These are phyloP conservation scores for Microbotryum lychnidis-dioicae DNA, from an alignment of 1,284 basidiomycete genomes.

Conservation along the genomic window DNA sequence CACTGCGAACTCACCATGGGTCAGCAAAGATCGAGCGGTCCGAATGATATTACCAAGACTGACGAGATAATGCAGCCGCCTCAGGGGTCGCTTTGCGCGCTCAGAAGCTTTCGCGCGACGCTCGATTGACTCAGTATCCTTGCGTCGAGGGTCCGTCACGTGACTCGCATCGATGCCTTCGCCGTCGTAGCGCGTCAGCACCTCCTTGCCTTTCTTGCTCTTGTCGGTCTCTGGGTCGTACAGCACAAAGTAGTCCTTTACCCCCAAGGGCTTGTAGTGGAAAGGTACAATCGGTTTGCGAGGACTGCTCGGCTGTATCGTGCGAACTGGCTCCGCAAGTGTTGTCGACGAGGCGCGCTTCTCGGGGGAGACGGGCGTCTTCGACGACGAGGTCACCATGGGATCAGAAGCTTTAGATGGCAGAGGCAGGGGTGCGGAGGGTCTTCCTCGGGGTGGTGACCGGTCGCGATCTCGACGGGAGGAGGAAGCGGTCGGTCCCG, in stretches of 20 bases:
- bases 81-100: too few species aligned
- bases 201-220: slow-evolving; percentile 39
- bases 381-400: too few species aligned
- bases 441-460: too few species aligned
- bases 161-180: slow-evolving; percentile 8
- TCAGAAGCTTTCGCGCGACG: not conserved
- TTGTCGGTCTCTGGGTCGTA: slow-evolving; percentile 55
- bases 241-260: slow-evolving; percentile 50
- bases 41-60: not conserved
- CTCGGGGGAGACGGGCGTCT: too few species aligned
- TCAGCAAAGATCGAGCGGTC: not conserved
- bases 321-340: too few species aligned
- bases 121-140: not conserved
- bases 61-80: not conserved
- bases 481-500: too few species aligned
- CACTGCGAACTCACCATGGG: slow-evolving; percentile 46
- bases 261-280: slow-evolving; percentile 46
- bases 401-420: too few species aligned
- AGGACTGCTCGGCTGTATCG: too few species aligned
- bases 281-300: slow-evolving; percentile 9
- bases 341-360: too few species aligned
- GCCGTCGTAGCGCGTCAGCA: slow-evolving; percentile 31
- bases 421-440: too few species aligned
- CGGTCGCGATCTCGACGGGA: too few species aligned
- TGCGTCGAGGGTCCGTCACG: slow-evolving; percentile 11